Evolutionary conservation across 768 basidiomycete genomes (phyloP), one percentile per base, ranked within the genome.

Genomic region (Dioszegia crocea): DNA sequence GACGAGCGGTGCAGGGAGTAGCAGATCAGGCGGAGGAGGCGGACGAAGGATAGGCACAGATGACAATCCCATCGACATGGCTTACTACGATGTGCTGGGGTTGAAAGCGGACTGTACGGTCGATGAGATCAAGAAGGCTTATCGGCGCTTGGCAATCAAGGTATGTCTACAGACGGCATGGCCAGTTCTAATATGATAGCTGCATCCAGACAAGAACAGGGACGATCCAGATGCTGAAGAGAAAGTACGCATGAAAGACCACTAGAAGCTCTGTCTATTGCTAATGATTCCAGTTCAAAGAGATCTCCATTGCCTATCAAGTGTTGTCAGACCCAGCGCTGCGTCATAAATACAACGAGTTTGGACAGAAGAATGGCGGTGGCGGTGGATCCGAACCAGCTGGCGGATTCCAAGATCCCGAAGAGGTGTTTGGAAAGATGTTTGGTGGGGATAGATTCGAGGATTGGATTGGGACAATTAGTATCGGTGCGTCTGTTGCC

Each of bases 381-480:
- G 53, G 53, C 16, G 76, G 76, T 17, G 60, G 62, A 2, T 72
- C 73, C 2, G 76, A 77, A 52, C 76, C 76, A 0, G 70, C 67
- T 4, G 76, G 76, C 12, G 76, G 76, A 2, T 77, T 77, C 64
- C 65, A 66, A 38, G 76, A 77, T 65, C 74, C 76, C 17, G 76
- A 77, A 61, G 74, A 75, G 45, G 76, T 77, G 27, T 75, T 77
- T 58, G 76, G 76, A 2, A 77, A 68, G 55, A 74, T 77, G 76
- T 77, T 77, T 63, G 76, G 76, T 1, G 76, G 76, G 3, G 75
- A 76, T 55, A 59, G 67, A 26, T 74, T 70, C 47, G 67, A 70
- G 41, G 74, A 75, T 59, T 55, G 75, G 4, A 75, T 77, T 33
- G 76, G 76, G 1, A 62, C 60, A 14, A 75, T 77, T 40, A 67